Conservation (phyloP, 352 stramenopile genomes). For the Albugo laibachii region DNA sequence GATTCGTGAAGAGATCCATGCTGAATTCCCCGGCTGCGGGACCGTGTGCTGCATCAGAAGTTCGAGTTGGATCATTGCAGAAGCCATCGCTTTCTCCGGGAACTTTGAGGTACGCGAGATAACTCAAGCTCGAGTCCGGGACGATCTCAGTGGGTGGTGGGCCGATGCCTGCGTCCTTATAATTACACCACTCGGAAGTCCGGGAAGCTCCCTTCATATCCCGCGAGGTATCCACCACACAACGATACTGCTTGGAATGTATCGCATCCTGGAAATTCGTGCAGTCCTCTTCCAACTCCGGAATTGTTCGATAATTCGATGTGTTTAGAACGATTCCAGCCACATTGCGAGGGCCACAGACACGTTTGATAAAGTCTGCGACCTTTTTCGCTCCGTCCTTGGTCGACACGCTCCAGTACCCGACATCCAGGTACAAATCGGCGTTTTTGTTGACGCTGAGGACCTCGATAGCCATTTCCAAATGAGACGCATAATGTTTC, state of each 20-base stretch:
- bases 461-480: conserved; percentile 17
- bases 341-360: conserved; percentile 10
- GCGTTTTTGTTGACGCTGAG: conserved; percentile 31
- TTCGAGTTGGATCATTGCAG: conserved; percentile 22
- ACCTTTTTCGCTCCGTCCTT: conserved; percentile 11
- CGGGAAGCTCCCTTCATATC: conserved; percentile 21
- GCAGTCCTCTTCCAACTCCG: conserved; percentile 24
- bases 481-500: conserved; percentile 25
- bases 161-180: conserved; percentile 30
- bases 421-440: conserved; percentile 37
- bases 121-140: conserved; percentile 26
- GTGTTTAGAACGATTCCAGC: conserved; percentile 58
- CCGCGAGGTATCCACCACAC: conserved; percentile 40
- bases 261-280: conserved; percentile 21
- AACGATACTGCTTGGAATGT: conserved; percentile 10
- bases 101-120: conserved; percentile 50
- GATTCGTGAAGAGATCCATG: conserved; percentile 18
- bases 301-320: conserved; percentile 44
- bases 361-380: conserved; percentile 16
- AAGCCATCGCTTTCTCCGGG: conserved; percentile 39
- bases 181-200: conserved; percentile 47
- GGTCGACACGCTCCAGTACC: conserved; percentile 28
- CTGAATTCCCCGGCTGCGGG: conserved; percentile 34
- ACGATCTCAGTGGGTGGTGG: conserved; percentile 21
- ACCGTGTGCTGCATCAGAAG: conserved; percentile 23